Evolutionary conservation across 169 alveolate genomes (phyloP).

Genomic region (Fabrea salina): DNA sequence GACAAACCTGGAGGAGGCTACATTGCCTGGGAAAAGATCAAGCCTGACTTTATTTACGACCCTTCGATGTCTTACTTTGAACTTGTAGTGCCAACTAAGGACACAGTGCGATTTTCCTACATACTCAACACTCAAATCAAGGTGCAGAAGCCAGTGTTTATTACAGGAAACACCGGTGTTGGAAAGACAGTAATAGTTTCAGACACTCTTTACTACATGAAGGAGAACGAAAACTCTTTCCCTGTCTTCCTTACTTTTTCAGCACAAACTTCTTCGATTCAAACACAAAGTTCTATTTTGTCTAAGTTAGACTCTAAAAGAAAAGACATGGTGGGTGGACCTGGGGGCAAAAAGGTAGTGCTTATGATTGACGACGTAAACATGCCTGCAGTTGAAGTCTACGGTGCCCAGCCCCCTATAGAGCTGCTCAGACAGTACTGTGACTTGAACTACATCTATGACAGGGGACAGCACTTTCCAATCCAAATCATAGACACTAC

Average conservation of each 20-base stretch:
- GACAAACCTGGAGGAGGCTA: slow-evolving; percentile 54
- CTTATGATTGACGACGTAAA: slow-evolving; percentile 85
- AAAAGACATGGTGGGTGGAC: slow-evolving; percentile 80
- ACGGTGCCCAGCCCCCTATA: slow-evolving; percentile 83
- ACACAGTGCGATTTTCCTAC: slow-evolving; percentile 82
- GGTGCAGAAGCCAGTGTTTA: slow-evolving; percentile 75
- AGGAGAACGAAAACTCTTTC: slow-evolving; percentile 63
- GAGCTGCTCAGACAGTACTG: slow-evolving; percentile 79
- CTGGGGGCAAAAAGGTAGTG: slow-evolving; percentile 73
- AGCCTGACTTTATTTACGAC: slow-evolving; percentile 75
- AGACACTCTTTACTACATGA: neutral
- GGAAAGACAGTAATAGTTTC: slow-evolving; percentile 89
- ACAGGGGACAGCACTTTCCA: slow-evolving; percentile 74
- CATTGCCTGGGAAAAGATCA: slow-evolving; percentile 74
- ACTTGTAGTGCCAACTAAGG: slow-evolving; percentile 86
- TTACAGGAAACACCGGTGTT: slow-evolving; percentile 91
- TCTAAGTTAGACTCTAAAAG: slow-evolving; percentile 79
- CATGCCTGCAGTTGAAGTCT: slow-evolving; percentile 85
- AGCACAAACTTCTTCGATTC: slow-evolving; percentile 85
- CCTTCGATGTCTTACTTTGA: slow-evolving; percentile 72
- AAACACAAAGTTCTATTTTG: slow-evolving; percentile 77
- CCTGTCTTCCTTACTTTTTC: slow-evolving; percentile 81
- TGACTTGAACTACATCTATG: slow-evolving; percentile 81
- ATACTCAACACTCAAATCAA: slow-evolving; percentile 77
- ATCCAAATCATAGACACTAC: slow-evolving; percentile 74